Evolutionary conservation across 192 early-diverging fungal species (phyloP).

Genomic region (Mortierella antarctica): DNA sequence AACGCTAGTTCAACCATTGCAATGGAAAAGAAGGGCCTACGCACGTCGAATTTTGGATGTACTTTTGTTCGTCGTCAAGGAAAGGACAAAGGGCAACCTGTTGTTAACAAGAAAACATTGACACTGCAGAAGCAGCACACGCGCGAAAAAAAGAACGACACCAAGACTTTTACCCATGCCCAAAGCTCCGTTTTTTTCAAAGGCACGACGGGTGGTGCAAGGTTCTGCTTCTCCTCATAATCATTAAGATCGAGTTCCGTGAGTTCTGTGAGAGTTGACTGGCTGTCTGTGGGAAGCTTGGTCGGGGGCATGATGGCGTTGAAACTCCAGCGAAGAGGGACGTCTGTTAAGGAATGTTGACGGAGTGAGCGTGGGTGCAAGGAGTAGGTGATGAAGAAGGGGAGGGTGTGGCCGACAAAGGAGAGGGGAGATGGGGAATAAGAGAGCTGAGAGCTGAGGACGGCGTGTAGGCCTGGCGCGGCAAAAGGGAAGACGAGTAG

Average conservation of each 20-base stretch:
- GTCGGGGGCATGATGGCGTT: not conserved
- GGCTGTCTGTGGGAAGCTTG: not conserved
- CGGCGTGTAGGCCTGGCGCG: not conserved
- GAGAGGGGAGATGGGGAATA: not conserved
- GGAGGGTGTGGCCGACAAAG: not conserved
- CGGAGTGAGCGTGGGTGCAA: not conserved
- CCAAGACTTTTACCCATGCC: slow-evolving; percentile 26
- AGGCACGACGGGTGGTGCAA: not conserved
- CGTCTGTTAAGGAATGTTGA: not conserved
- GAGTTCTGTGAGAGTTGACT: not conserved
- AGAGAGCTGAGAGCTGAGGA: no score
- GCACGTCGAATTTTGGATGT: slow-evolving; percentile 42
- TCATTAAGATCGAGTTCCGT: slow-evolving; percentile 13
- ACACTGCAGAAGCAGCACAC: not conserved
- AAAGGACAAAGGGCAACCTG: not conserved
- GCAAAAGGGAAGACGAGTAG: not conserved
- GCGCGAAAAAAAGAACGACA: not conserved
- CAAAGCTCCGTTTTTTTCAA: slow-evolving; percentile 33
- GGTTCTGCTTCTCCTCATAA: slow-evolving; percentile 31
- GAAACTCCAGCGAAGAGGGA: not conserved
- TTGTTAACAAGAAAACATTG: not conserved
- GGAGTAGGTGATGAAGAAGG: not conserved
- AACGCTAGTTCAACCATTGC: no score
- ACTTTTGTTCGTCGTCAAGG: slow-evolving; percentile 2
- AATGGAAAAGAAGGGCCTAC: not conserved